Base-by-base conservation (phyloP, 2,329 filamentous ascomycete genomes). In the Aaosphaeria pasadenensis region DNA sequence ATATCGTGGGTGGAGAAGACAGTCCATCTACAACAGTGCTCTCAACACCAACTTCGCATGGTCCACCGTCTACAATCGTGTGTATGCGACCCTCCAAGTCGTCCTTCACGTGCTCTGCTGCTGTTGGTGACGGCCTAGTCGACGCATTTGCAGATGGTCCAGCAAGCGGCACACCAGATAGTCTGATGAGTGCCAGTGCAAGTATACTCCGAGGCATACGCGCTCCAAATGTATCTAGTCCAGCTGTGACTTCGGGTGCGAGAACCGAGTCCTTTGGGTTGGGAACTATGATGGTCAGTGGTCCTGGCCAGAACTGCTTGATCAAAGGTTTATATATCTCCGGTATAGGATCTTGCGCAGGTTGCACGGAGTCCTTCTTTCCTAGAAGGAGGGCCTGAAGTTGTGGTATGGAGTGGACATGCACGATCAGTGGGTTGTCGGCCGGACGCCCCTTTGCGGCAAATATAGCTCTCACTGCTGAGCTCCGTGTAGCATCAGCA, bases 21-120 rank as follows among this genome's bases (percentile, higher is more conserved):
- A 97, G 74, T 0, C 94, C 94, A 63, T 97, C 94, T 1, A 99
- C 91, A 1, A 99, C 94, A 0, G 94, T 99, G 66, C 91, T 96
- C 72, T 99, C 94, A 1, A 99, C 91, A 1, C 94, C 94, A 7
- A 99, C 90, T 17, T 81, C 79, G 61, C 91, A 97, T 0, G 85
- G 74, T 0, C 94, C 94, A 2, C 92, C 94, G 57, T 99, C 92
- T 0, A 99, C 75, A 48, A 99, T 94, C 5, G 92, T 77, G 59
- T 88, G 84, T 55, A 99, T 95, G 43, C 86, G 82, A 0, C 90
- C 90, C 35, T 85, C 71, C 7, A 99, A 76, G 66, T 99, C 94
- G 52, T 95, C 85, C 24, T 84, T 78, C 9, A 99, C 94, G 69
- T 99, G 94, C 61, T 87, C 84, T 1, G 94, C 94, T 0, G 87